A percentile compares a stretch with the other conserved stretches of the same genome.
Evolutionary conservation across 768 basidiomycete species (phyloP).

Genomic region (Artomyces pyxidatus): DNA sequence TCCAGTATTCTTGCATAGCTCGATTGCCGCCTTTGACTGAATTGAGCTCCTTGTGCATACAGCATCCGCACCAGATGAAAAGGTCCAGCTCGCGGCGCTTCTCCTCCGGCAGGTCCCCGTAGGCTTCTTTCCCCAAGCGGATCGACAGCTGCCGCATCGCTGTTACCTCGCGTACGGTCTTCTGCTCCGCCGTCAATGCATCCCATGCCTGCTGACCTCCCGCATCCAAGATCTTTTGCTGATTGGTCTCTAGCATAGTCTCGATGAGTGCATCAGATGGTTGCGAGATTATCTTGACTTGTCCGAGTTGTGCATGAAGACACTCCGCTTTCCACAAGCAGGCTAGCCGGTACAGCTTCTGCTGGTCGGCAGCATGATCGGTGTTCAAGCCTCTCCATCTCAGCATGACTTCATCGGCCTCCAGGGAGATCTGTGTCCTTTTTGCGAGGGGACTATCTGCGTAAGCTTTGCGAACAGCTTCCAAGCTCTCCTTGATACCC

Average conservation of each 20-base stretch:
- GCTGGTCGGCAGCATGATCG: slow-evolving; percentile 9
- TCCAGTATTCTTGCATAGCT: slow-evolving; percentile 7
- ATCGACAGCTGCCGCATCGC: not conserved
- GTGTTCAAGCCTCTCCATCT: slow-evolving; percentile 4
- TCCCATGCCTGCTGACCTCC: not conserved
- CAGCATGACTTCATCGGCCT: not conserved
- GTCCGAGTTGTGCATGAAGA: not conserved
- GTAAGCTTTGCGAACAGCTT: not conserved
- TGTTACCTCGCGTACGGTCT: not conserved
- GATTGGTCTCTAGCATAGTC: not conserved
- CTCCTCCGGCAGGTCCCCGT: not conserved
- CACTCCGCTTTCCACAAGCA: not conserved
- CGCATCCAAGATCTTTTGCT: not conserved
- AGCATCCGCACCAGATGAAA: slow-evolving; percentile 7
- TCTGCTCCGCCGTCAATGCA: not conserved
- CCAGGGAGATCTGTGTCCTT: not conserved
- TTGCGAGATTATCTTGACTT: not conserved
- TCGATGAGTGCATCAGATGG: not conserved
- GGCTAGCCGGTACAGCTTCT: not conserved
- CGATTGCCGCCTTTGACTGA: slow-evolving; percentile 9
- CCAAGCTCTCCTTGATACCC: not conserved
- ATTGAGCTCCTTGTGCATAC: slow-evolving; percentile 16
- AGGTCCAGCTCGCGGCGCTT: not conserved
- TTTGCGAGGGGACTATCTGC: not conserved
- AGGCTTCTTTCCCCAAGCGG: not conserved